Evolutionary conservation across 257 asterid species (phyloP).

Genomic region (Ocimum tenuiflorum): DNA sequence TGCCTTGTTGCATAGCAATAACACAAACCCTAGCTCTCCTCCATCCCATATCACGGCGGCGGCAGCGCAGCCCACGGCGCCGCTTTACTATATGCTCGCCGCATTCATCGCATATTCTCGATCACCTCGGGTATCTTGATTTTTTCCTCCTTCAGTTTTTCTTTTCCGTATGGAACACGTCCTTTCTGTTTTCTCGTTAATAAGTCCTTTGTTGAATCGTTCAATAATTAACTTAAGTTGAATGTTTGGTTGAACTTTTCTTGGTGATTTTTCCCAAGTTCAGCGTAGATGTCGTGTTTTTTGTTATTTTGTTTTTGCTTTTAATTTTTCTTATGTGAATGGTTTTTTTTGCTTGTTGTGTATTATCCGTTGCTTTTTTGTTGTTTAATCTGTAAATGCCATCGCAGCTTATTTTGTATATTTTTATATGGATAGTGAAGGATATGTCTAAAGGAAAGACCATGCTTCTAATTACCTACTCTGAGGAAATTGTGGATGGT

Average conservation of each 20-base stretch:
- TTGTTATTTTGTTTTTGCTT: too few relatives aligned
- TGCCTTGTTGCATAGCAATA: constrained; percentile 25
- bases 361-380: not conserved
- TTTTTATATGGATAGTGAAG: constrained; percentile 17
- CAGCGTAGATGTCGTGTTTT: not conserved
- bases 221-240: not conserved
- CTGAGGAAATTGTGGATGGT: constrained; percentile 62
- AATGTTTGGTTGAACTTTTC: not conserved
- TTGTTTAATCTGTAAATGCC: not conserved
- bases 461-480: constrained; percentile 50
- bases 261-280: not conserved
- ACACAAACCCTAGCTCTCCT: constrained; percentile 26
- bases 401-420: constrained; percentile 1
- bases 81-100: constrained; percentile 12
- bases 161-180: not conserved
- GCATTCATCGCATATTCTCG: not conserved
- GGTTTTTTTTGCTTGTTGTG: not conserved
- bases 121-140: constrained; percentile 5
- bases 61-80: not conserved
- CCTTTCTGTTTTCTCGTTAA: not conserved
- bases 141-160: constrained; percentile 1
- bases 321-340: not conserved
- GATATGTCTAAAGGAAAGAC: constrained; percentile 35
- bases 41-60: constrained; percentile 5
- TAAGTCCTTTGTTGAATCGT: not conserved